A percentile compares a stretch with the other conserved stretches of the same genome.
phyloP scores from a whole-genome alignment of 2,329 filamentous ascomycete species.

The Microcyclospora tardicrescens region DNA sequence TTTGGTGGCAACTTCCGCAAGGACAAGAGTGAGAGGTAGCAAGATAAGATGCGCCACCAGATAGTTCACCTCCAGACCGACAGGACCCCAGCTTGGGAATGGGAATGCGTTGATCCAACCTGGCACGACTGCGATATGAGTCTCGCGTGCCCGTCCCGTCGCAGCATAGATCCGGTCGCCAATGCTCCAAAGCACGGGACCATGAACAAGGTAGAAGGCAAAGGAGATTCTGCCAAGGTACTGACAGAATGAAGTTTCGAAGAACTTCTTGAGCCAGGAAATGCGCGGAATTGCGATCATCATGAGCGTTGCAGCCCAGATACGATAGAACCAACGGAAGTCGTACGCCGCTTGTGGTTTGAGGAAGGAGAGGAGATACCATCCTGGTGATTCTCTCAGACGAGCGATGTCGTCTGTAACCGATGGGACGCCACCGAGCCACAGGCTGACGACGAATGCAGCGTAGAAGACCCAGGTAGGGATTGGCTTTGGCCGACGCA shows the following conservation, averaged over 20 bases:
- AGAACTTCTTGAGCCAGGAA: slow-evolving; percentile 44
- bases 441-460: slow-evolving; percentile 41
- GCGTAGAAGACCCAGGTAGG: slow-evolving; percentile 41
- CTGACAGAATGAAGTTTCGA: slow-evolving; percentile 46
- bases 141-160: slow-evolving; percentile 41
- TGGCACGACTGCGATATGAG: slow-evolving; percentile 39
- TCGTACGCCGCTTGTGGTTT: slow-evolving; percentile 22
- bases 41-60: slow-evolving; percentile 47
- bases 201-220: slow-evolving; percentile 51
- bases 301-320: slow-evolving; percentile 39
- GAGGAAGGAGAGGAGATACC: slow-evolving; percentile 47
- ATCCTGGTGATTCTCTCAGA: slow-evolving; percentile 44
- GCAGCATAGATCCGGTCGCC: slow-evolving; percentile 53
- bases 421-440: slow-evolving; percentile 49
- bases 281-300: slow-evolving; percentile 45
- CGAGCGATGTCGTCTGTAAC: slow-evolving; percentile 35
- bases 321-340: slow-evolving; percentile 21
- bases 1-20: slow-evolving; percentile 44
- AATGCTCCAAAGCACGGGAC: slow-evolving; percentile 45
- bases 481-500: slow-evolving; percentile 34
- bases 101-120: slow-evolving; percentile 46
- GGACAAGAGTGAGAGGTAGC: slow-evolving; percentile 45
- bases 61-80: slow-evolving; percentile 50
- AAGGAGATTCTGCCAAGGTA: slow-evolving; percentile 52
- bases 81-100: slow-evolving; percentile 42